Percentiles rank a stretch among this genome's conserved stretches.
phyloP scores from a whole-genome alignment of 2,329 filamentous ascomycete genomes.

The Colletotrichum noveboracense region DNA sequence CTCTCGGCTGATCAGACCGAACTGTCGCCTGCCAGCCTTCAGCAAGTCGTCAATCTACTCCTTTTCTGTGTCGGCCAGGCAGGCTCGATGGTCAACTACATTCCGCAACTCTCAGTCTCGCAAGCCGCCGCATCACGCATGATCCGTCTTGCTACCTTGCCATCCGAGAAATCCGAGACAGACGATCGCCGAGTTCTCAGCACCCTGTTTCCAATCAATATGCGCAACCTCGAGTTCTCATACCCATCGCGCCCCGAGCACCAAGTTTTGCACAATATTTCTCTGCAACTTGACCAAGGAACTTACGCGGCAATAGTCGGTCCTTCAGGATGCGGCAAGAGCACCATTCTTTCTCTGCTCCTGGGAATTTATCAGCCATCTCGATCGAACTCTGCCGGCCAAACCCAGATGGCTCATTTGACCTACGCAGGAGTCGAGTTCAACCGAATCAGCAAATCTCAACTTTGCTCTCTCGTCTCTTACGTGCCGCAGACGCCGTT shows the following conservation, averaged over 20 bases:
- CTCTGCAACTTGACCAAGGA: conserved; percentile 65
- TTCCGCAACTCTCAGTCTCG: conserved; percentile 82
- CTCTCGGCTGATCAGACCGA: conserved; percentile 57
- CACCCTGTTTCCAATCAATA: conserved; percentile 48
- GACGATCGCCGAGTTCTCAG: conserved; percentile 8
- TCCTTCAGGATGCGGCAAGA: conserved; percentile 88
- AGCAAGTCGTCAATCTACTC: conserved; percentile 81
- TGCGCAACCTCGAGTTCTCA: conserved; percentile 70
- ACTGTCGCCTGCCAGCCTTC: conserved; percentile 60
- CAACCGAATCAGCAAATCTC: conserved; percentile 60
- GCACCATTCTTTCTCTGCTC: conserved; percentile 78
- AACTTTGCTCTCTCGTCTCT: conserved; percentile 66
- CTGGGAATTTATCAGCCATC: conserved; percentile 69
- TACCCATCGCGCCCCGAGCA: conserved; percentile 67
- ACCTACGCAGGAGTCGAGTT: conserved; percentile 65
- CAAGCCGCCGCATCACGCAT: conserved; percentile 76
- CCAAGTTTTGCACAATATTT: not conserved
- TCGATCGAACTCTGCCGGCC: not conserved
- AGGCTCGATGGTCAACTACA: conserved; percentile 70
- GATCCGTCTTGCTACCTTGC: conserved; percentile 70
- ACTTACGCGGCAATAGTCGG: conserved; percentile 82
- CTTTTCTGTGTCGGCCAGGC: conserved; percentile 83
- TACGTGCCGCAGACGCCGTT: conserved; percentile 75
- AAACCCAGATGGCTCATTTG: conserved; percentile 40
- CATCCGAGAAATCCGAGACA: conserved; percentile 28